These are phyloP conservation scores for Vitis hybrid DNA, from an alignment of 177 flowering plant species.

Conservation along the genomic window DNA sequence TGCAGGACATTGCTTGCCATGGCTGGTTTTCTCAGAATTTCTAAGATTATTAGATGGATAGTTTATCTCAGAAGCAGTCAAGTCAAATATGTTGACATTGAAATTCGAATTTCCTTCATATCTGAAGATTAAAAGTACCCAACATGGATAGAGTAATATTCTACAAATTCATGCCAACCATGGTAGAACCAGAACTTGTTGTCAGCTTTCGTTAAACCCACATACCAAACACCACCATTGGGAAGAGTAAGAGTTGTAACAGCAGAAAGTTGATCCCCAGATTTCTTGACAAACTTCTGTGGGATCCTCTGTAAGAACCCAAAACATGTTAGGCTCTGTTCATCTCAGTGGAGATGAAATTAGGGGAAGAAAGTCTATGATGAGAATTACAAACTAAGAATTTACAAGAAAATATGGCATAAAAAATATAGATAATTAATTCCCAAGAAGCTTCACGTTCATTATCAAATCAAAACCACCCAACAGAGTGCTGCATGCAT, in stretches of 20 bases:
- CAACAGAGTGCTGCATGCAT: no score
- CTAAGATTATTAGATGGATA: constrained; percentile 17
- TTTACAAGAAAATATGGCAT: no score
- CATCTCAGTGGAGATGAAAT: no score
- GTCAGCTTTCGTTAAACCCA: constrained; percentile 27
- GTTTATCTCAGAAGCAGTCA: constrained; percentile 33
- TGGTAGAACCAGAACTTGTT: constrained; percentile 38
- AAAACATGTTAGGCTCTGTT: constrained; percentile 1
- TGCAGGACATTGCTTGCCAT: constrained; percentile 18
- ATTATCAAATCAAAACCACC: no score
- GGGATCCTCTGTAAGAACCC: constrained; percentile 37
- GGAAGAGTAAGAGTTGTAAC: constrained; percentile 31
- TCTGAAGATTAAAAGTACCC: constrained; percentile 36
- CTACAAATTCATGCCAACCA: constrained; percentile 42
- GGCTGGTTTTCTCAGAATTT: constrained; percentile 4
- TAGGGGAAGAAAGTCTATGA: no score
- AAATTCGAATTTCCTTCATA: constrained; percentile 40
- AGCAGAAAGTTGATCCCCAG: constrained; percentile 29
- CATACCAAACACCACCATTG: constrained; percentile 33
- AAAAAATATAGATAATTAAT: no score
- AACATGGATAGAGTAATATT: constrained; percentile 25
- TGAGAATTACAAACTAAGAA: no score
- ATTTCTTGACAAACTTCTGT: constrained; percentile 27
- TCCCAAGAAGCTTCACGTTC: no score
- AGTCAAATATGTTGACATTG: constrained; percentile 31